Evolutionary conservation across 768 basidiomycete genomes (phyloP).

Genomic region (Collybia mongolica): DNA sequence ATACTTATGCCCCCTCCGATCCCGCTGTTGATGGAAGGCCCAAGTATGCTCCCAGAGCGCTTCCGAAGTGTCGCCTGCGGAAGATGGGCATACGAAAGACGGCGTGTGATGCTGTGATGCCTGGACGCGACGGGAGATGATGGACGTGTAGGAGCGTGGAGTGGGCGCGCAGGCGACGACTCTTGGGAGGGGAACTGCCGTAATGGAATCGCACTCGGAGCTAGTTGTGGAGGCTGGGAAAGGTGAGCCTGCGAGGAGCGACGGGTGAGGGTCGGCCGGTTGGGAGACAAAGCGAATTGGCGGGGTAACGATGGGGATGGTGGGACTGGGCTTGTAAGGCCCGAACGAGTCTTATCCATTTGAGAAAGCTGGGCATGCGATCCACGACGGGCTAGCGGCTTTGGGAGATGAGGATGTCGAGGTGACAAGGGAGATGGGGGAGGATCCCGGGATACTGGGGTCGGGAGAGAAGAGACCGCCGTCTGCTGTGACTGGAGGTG

Average conservation of each 20-base stretch:
- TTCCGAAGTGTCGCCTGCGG: conserved; percentile 24
- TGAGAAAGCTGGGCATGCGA: conserved; percentile 22
- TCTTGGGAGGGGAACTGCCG: conserved; percentile 6
- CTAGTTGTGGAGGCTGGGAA: not conserved
- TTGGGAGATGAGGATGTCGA: conserved; percentile 11
- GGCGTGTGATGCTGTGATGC: conserved; percentile 19
- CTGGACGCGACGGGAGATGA: conserved; percentile 6
- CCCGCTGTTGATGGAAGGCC: conserved; percentile 15
- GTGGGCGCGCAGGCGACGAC: conserved; percentile 3
- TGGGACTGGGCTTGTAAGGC: conserved; percentile 3
- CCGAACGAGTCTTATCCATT: conserved; percentile 6
- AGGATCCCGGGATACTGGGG: conserved; percentile 11
- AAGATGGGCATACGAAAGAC: conserved; percentile 24
- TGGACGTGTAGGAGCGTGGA: conserved; percentile 1
- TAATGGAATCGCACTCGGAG: conserved; percentile 16
- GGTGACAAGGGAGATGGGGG: conserved; percentile 26
- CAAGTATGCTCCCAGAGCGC: conserved; percentile 31
- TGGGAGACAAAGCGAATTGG: not conserved
- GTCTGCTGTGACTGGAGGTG: conserved; percentile 13
- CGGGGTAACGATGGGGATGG: not conserved
- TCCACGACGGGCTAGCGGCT: conserved; percentile 15
- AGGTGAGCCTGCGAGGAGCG: conserved; percentile 1
- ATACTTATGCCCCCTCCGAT: conserved; percentile 22
- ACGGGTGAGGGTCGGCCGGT: not conserved
- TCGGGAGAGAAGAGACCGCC: conserved; percentile 10